These are phyloP conservation scores for Litchi chinensis DNA, from an alignment of 345 rosid genomes.

Conservation along the genomic window DNA sequence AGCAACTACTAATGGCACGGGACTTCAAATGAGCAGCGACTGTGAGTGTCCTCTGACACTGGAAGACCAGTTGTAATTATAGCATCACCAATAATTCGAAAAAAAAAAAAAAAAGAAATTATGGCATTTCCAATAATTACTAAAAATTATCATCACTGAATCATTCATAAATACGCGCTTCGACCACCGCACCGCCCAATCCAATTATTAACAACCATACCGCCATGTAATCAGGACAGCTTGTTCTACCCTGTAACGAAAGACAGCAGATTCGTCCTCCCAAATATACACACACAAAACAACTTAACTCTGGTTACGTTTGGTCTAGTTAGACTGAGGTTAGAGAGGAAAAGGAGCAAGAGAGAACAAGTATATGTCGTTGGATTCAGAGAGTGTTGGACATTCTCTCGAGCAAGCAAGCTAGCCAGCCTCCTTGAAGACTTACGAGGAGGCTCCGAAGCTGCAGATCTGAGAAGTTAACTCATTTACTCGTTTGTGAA, in stretches of 20 bases:
- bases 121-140: not conserved
- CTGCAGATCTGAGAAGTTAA: conserved; percentile 12
- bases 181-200: not conserved
- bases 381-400: not conserved
- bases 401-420: not conserved
- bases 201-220: not conserved
- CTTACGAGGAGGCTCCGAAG: not conserved
- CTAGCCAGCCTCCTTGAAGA: not conserved
- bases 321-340: conserved; percentile 9
- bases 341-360: not conserved
- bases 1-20: not conserved
- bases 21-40: not conserved
- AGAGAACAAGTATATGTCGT: not conserved
- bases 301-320: conserved; percentile 7
- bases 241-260: not conserved
- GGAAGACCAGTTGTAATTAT: not conserved
- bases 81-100: not conserved
- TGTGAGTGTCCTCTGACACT: not conserved
- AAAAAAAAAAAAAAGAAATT: not conserved
- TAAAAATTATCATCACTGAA: not conserved
- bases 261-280: conserved; percentile 12
- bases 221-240: not conserved
- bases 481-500: not conserved
- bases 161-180: not conserved
- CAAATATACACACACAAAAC: not conserved